phyloP scores from a whole-genome alignment of 1,284 basidiomycete genomes.

The Puccinia horiana region DNA sequence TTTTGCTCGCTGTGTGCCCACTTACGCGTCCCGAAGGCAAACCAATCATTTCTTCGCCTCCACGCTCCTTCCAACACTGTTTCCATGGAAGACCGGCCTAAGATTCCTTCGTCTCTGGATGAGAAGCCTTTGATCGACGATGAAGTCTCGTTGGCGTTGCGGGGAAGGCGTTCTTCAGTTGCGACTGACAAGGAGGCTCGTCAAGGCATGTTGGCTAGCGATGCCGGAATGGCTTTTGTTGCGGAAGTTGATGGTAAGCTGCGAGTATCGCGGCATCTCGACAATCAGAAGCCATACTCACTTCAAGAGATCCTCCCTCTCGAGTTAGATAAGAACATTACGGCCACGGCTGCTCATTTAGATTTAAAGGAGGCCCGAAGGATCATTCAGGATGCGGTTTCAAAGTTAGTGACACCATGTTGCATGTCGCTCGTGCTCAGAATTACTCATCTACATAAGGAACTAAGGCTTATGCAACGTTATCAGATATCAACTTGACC shows the following conservation, averaged over 20 bases:
- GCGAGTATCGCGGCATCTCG: not conserved
- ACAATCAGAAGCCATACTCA: not conserved
- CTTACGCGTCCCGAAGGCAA: not conserved
- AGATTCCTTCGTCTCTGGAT: not conserved
- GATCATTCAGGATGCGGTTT: slow-evolving; percentile 35
- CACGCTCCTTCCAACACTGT: not conserved
- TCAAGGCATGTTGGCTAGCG: slow-evolving; percentile 12
- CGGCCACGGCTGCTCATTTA: slow-evolving; percentile 26
- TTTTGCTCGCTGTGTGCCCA: not conserved
- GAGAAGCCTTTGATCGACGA: slow-evolving; percentile 10
- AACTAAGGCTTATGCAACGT: not conserved
- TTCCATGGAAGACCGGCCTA: not conserved
- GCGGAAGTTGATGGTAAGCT: slow-evolving; percentile 27
- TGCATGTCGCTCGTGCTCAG: not conserved
- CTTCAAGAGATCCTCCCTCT: not conserved
- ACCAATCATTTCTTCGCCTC: not conserved
- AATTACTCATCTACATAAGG: not conserved
- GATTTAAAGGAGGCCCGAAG: slow-evolving; percentile 23
- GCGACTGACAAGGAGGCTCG: slow-evolving; percentile 18
- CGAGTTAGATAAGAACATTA: slow-evolving; percentile 11
- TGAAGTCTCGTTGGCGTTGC: not conserved
- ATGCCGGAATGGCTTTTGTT: slow-evolving; percentile 26
- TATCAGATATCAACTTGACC: slow-evolving; percentile 47
- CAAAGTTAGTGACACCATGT: slow-evolving; percentile 5
- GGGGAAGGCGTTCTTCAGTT: slow-evolving; percentile 6